Evolutionary conservation across 1,284 basidiomycete species (phyloP).

Genomic region (Ustilago loliicola): DNA sequence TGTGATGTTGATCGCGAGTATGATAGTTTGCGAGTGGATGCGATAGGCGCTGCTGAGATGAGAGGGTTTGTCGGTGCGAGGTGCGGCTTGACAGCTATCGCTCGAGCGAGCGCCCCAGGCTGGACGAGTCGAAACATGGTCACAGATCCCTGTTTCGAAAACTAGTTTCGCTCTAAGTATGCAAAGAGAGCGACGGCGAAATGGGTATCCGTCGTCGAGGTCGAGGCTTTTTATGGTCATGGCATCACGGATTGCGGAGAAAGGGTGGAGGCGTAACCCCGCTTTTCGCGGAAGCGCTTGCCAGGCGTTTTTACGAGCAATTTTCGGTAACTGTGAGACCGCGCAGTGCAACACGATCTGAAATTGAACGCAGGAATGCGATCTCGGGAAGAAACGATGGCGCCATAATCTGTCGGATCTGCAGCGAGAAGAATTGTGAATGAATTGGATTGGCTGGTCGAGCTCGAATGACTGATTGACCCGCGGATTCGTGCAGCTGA

Average conservation of each 20-base stretch:
- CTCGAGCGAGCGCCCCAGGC: constrained; percentile 18
- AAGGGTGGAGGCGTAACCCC: constrained; percentile 7
- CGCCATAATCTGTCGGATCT: constrained; percentile 16
- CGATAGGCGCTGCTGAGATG: no score
- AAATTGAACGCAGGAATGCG: background rate
- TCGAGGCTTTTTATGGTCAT: background rate
- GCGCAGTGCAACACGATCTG: background rate
- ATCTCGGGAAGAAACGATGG: constrained; percentile 17
- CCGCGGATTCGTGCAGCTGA: constrained; percentile 17
- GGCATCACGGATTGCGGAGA: background rate
- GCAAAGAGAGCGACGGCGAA: no score
- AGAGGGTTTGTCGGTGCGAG: background rate
- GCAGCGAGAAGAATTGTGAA: constrained; percentile 8
- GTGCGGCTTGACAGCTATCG: background rate
- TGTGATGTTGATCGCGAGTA: background rate
- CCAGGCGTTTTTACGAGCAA: background rate
- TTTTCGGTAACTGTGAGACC: constrained; percentile 6
- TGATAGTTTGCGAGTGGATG: constrained; percentile 2
- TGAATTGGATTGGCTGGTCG: constrained; percentile 1
- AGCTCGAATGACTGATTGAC: background rate
- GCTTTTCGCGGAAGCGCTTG: background rate
- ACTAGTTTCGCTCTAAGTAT: no score
- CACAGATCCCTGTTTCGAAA: background rate
- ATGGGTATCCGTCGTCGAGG: background rate
- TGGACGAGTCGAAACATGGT: constrained; percentile 15